phyloP scores from a whole-genome alignment of 1,284 basidiomycete species.

The Salmacisia buchloeana region DNA sequence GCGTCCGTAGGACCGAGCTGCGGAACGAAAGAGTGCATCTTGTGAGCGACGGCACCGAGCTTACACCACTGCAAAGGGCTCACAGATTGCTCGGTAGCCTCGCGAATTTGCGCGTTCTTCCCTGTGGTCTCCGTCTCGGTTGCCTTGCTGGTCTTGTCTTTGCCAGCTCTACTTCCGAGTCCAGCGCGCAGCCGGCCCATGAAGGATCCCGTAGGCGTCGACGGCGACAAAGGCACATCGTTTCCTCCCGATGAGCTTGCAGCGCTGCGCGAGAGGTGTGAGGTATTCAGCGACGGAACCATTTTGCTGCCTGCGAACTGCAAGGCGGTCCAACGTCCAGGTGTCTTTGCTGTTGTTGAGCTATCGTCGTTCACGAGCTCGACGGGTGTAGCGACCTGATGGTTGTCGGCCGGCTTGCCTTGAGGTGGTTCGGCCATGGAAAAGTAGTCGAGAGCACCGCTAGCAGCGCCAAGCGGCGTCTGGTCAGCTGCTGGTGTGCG shows the following conservation, averaged over 20 bases:
- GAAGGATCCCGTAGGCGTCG: slow-evolving; percentile 61
- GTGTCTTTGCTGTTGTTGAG: not conserved
- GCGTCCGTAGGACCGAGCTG: slow-evolving; percentile 32
- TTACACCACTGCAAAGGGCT: slow-evolving; percentile 7
- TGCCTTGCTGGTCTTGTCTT: not conserved
- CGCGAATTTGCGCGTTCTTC: slow-evolving; percentile 33
- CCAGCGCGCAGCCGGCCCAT: slow-evolving; percentile 75
- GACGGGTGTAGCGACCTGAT: not conserved
- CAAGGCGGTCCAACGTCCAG: not conserved
- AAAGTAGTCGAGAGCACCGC: not conserved
- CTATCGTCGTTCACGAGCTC: not conserved
- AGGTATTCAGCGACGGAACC: not conserved
- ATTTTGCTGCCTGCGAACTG: not conserved
- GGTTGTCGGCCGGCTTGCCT: not conserved
- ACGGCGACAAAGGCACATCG: not conserved
- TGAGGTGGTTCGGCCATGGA: not conserved
- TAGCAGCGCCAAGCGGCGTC: not conserved
- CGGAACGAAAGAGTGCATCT: slow-evolving; percentile 20
- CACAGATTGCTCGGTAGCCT: slow-evolving; percentile 15
- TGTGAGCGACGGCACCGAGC: slow-evolving; percentile 2
- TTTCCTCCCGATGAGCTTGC: not conserved
- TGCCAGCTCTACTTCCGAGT: slow-evolving; percentile 54
- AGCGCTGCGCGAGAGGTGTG: too few species aligned
- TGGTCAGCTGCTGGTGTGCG: not conserved
- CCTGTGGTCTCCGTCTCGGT: slow-evolving; percentile 51